These are phyloP conservation scores for Sesbania bispinosa DNA, from an alignment of 306 rosid genomes.

Conservation along the genomic window DNA sequence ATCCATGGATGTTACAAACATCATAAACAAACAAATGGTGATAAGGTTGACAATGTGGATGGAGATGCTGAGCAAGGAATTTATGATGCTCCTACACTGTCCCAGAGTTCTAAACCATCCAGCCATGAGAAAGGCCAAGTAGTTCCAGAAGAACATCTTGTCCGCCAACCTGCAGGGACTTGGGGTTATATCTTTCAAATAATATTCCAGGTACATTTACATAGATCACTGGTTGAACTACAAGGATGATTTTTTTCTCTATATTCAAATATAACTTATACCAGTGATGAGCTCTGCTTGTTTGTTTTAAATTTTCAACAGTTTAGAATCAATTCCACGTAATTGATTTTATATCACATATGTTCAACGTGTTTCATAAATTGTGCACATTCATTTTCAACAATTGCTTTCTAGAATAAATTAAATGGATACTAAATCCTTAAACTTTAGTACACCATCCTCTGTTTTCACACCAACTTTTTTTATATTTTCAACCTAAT, in stretches of 20 bases:
- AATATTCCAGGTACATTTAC: constrained; percentile 65
- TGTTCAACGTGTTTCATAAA: no score
- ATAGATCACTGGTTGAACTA: not conserved
- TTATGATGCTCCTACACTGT: constrained; percentile 29
- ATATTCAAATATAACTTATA: not conserved
- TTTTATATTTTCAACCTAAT: not conserved
- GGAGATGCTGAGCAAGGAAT: constrained; percentile 69
- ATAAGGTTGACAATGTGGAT: constrained; percentile 73
- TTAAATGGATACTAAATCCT: no score
- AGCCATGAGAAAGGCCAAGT: constrained; percentile 37
- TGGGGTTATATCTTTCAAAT: constrained; percentile 83
- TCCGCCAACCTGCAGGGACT: constrained; percentile 68
- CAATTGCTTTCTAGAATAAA: no score
- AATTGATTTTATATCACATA: no score
- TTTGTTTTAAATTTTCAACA: no score
- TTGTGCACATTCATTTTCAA: no score
- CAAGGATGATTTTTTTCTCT: not conserved
- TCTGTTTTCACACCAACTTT: not conserved
- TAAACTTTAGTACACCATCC: not conserved
- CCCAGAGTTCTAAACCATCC: constrained; percentile 29
- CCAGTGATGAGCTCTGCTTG: not conserved
- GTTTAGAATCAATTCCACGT: no score
- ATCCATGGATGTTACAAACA: constrained; percentile 73
- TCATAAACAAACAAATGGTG: constrained; percentile 79
- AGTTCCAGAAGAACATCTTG: constrained; percentile 29